A percentile compares a stretch with the other conserved stretches of the same genome.
Evolutionary conservation across 2,329 filamentous ascomycete species (phyloP).

Genomic region (Sporothrix brasiliensis): DNA sequence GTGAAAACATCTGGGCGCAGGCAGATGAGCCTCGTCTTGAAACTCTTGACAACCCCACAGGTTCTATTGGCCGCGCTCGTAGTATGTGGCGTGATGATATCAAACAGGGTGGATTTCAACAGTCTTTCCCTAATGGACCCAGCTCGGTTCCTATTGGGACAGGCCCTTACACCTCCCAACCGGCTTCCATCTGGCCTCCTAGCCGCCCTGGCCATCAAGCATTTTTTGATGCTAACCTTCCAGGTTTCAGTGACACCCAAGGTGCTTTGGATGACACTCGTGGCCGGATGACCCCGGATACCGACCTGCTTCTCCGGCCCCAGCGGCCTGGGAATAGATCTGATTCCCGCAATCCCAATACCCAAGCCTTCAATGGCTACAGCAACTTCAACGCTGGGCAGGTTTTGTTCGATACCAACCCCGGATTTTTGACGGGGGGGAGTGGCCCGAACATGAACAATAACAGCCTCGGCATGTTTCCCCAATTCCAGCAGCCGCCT

Average conservation of each 20-base stretch:
- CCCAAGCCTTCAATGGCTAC: conserved; percentile 43
- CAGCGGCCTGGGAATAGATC: conserved; percentile 53
- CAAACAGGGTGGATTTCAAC: conserved; percentile 47
- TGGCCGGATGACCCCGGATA: conserved; percentile 52
- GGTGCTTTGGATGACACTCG: conserved; percentile 48
- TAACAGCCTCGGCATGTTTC: conserved; percentile 51
- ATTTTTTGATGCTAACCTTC: conserved; percentile 46
- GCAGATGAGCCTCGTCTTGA: conserved; percentile 62
- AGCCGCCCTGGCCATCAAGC: conserved; percentile 46
- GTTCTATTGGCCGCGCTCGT: conserved; percentile 36
- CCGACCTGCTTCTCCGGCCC: conserved; percentile 52
- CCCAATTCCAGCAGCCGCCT: conserved; percentile 58
- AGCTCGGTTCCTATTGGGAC: conserved; percentile 43
- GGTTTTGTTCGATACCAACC: conserved; percentile 39
- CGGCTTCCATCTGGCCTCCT: conserved; percentile 53
- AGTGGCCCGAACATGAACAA: conserved; percentile 43
- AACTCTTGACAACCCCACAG: conserved; percentile 57
- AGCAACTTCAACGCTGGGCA: conserved; percentile 39
- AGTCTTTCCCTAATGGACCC: conserved; percentile 37
- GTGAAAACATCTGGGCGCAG: conserved; percentile 56
- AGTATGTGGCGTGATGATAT: conserved; percentile 40
- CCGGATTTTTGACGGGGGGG: conserved; percentile 37
- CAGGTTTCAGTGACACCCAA: conserved; percentile 41
- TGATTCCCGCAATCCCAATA: conserved; percentile 47
- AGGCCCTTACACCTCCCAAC: conserved; percentile 38